Evolutionary conservation across 1,139 yeast species (phyloP), one percentile per base, ranked within the genome.

Genomic region (Suhomyces coccinellae): DNA sequence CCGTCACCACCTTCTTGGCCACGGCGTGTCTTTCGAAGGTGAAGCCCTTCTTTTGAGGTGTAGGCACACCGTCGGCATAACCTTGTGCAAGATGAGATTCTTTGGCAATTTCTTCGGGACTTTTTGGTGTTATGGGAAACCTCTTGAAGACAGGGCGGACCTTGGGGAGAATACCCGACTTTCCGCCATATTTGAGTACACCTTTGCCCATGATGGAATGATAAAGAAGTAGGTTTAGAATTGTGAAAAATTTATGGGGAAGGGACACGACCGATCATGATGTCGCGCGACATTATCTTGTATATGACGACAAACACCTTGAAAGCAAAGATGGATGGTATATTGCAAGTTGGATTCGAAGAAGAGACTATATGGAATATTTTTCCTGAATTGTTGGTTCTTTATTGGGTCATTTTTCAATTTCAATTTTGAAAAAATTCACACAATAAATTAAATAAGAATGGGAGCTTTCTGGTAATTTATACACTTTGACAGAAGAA

Each of bases 101-200:
- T 43, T 64, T 63, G 13, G 60, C 63, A 38, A 57, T 36, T 50
- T 74, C 77, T 33, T 56, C 61, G 10, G 54, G 63, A 7, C 66
- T 67, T 38, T 60, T 61, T 9, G 88, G 84, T 50, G 83, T 80
- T 43, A 81, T 76, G 2, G 91, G 89, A 45, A 57, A 58, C 38
- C 75, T 70, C 58, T 82, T 85, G 69, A 86, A 77, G 33, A 85
- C 79, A 33, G 85, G 82, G 59, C 96, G 83, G 12, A 87, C 83
- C 47, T 71, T 75, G 42, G 97, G 97, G 54, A 90, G 75, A 40
- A 87, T 73, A 61, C 97, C 97, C 44, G 95, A 85, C 67, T 86
- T 86, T n/a, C 82, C 82, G 29, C 82, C 82, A 56, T 67, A 73
- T 54, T 73, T 78, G 38, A 77, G 59, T 22, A 73, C 69, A 46